Evolutionary conservation across 2,329 filamentous ascomycete species (phyloP), one percentile per base, ranked within the genome.

Genomic region (Sordariomycetes sp.): DNA sequence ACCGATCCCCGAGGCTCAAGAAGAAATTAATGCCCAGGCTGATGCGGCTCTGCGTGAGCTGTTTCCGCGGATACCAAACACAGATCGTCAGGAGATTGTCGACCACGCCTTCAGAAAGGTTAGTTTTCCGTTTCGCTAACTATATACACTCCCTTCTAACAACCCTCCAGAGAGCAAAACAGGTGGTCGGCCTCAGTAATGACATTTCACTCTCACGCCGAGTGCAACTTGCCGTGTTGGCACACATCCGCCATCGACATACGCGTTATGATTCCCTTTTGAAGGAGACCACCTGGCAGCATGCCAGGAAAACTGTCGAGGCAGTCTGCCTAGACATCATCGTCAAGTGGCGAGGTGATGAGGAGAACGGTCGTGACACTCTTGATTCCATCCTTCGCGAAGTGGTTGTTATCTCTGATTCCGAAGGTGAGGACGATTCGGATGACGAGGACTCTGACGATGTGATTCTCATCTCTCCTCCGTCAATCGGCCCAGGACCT

Each of bases 311-410:
- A 70, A 77, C 77, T 48, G 82, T 86, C 52, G 81, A 86, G 64
- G 70, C 76, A 35, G 71, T 83, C 16, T 87, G 84, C 62, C 72
- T 87, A 53, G 83, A 86, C 63, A 74, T 83, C 57, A 79, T 87
- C 68, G 79, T 86, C 74, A 86, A 86, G 79, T 87, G 84, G 84
- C 83, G 84, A 72, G 84, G 84, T 58, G 84, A 87, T 64, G 84
- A 87, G 68, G 84, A 87, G 67, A 86, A 79, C 20, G 84, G 84
- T 28, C 80, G 83, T 54, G 83, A 87, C 64, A 81, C 86, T 67
- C 75, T 87, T 18, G 83, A 87, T 60, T 83, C 87, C 66, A 85
- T 87, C 59, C 72, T 87, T 37, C 77, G 81, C 55, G 84, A 87
- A 68, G 81, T 87, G 12, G 81, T 87, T 57, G 79, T 86, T 64